Percentiles rank a stretch among this genome's conserved stretches.
These are phyloP conservation scores for Pouteria glomerata DNA, from an alignment of 148 eudicot species.

Conservation along the genomic window DNA sequence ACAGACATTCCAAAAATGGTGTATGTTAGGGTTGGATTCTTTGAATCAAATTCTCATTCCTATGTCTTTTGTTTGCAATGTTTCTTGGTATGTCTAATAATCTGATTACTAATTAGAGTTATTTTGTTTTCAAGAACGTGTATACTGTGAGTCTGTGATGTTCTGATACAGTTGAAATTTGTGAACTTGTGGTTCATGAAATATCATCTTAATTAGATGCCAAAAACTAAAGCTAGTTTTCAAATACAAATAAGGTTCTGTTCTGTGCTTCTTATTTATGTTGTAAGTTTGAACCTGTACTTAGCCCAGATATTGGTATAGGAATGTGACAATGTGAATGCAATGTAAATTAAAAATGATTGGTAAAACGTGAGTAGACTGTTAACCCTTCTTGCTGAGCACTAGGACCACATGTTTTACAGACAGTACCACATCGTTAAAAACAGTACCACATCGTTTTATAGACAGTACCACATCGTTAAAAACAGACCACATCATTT, in stretches of 20 bases:
- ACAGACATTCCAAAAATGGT: too few species aligned
- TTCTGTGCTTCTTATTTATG: not conserved
- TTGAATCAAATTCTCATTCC: too few species aligned
- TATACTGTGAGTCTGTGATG: not conserved
- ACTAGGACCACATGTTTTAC: too few species aligned
- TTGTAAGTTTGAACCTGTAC: not conserved
- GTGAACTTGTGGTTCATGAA: not conserved
- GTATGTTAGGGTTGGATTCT: not conserved
- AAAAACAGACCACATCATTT: too few species aligned
- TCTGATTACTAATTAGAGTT: not conserved
- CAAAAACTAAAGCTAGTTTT: not conserved
- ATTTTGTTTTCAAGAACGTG: not conserved
- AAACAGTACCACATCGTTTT: too few species aligned
- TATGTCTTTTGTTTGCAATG: not conserved
- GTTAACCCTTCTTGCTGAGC: not conserved
- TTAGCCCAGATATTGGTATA: not conserved
- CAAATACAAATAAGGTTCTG: too few species aligned
- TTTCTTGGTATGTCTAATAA: not conserved
- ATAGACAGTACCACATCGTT: too few species aligned
- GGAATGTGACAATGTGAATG: not conserved
- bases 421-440: too few species aligned
- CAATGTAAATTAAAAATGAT: not conserved
- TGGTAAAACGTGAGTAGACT: not conserved
- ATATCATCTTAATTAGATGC: not conserved
- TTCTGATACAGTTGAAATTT: not conserved